Base-by-base conservation (phyloP, 768 basidiomycete species). In the Clavaria fumosa region DNA sequence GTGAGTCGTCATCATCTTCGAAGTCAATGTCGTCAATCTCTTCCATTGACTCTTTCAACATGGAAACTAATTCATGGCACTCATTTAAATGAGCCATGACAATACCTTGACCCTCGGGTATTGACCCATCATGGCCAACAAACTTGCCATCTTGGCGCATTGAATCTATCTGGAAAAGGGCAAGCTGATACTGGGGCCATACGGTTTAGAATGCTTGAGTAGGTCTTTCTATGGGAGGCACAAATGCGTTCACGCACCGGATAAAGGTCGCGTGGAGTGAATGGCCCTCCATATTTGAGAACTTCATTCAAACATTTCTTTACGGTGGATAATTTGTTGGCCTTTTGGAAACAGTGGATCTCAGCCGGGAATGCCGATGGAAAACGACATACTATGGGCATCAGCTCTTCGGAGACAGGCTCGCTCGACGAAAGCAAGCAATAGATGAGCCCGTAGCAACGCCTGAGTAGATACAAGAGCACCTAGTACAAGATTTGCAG, bases 301-400 rank as follows among this genome's bases (percentile, higher is more conserved):
- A 96, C 91, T 58, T 96, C 91, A 50, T 93, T 93, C 38, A 96
- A 64, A 50, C 90, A 93, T 53, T 93, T 93, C 66, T 93, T 95
- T 44, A 96, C 84, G 0, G 91, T 96, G 11, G 86, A 88, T 2
- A 96, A 61, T 51, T 96, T 96, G 62, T 96, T 96, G 4, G 91
- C 89, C 90, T 93, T 44, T 2, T 26, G 1, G 22, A 35, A 28
- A 33, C 3, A 1, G 35, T 35, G 4, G 45, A 32, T n/a, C 10
- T 20, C 23, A 21, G 9, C 18, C 10, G 7, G 18, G 5, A 19
- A 18, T 31, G 22, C 17, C 7, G 11, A 10, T 11, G 9, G 10
- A n/a, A 1, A 20, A 20, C 23, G 15, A 2, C 51, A 27, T 56
- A 91, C 91, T 26, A 95, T 72, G 4, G 91, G 91, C 84, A 96